Percentiles rank a stretch among this genome's conserved stretches.
These are phyloP conservation scores for Wickerhamomyces hampshirensis DNA, from an alignment of 805 yeast species.

Conservation along the genomic window DNA sequence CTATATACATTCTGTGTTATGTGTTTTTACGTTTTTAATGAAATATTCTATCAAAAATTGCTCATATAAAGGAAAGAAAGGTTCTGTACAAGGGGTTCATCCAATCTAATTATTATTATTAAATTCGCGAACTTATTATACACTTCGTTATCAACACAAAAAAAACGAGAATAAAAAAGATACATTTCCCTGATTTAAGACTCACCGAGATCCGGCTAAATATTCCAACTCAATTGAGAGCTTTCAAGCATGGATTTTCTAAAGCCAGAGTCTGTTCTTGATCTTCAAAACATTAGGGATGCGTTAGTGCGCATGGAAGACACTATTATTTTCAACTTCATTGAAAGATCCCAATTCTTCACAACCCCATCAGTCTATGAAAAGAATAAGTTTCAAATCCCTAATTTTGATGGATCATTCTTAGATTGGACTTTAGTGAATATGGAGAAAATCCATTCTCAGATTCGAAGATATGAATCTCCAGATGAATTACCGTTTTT, in stretches of 20 bases:
- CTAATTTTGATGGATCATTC: slow-evolving; percentile 72
- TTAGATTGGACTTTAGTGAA: slow-evolving; percentile 81
- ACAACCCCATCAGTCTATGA: slow-evolving; percentile 72
- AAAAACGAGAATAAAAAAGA: no score
- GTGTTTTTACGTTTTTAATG: no score
- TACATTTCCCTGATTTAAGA: no score
- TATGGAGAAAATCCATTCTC: slow-evolving; percentile 70
- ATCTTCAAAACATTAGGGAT: slow-evolving; percentile 76
- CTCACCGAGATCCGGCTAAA: no score
- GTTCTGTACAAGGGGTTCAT: no score
- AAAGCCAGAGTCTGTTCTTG: slow-evolving; percentile 76
- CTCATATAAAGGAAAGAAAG: no score
- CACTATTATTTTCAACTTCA: slow-evolving; percentile 85
- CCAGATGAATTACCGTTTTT: slow-evolving; percentile 93
- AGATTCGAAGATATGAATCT: slow-evolving; percentile 83
- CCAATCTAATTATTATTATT: no score
- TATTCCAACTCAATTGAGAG: no score
- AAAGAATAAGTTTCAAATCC: slow-evolving; percentile 50
- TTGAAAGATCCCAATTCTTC: slow-evolving; percentile 88
- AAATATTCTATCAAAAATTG: no score
- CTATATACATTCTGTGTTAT: no score
- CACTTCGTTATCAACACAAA: no score
- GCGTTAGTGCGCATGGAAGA: slow-evolving; percentile 93
- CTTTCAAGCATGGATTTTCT: slow-evolving; percentile 94
- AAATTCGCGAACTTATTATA: no score